Evolutionary conservation across 179 eudicot genomes (phyloP), one percentile per base, ranked within the genome.

Genomic region (Carnegiea gigantea): DNA sequence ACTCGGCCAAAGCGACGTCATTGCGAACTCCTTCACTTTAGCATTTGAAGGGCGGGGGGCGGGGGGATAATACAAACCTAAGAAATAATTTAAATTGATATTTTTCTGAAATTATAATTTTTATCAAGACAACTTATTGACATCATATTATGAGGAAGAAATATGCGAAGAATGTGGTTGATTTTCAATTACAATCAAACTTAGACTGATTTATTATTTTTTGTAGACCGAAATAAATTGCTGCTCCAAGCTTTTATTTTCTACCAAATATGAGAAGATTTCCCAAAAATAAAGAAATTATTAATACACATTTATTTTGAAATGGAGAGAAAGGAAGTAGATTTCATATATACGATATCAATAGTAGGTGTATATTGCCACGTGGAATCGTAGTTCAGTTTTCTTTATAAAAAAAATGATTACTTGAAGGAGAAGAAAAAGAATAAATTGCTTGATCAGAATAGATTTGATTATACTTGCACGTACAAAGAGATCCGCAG

Each of bases 1-100:
- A 57, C 62, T 57, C 62, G 62, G 62, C 62, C 62, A 57, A 57
- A 57, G 62, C 62, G n/a, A 57, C 62, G n/a, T n/a, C n/a, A n/a
- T n/a, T n/a, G n/a, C n/a, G n/a, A n/a, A n/a, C n/a, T n/a, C n/a
- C n/a, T n/a, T n/a, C n/a, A n/a, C n/a, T n/a, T n/a, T n/a, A n/a
- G n/a, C n/a, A n/a, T n/a, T n/a, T n/a, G n/a, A n/a, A n/a, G 30
- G 30, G 30, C 0, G 30, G 30, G 30, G 30, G 30, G 30, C 30
- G 0, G 30, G 30, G 1, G 30, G 30, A 28, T 28, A 28, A 28
- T 28, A 28, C 30, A 28, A 28, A 28, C 30, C 30, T 28, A 28
- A 28, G 30, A 28, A 28, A 33, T 33, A 33, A 33, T 33, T 28
- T 28, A 1, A 49, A 49, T 0, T 6, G 53, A 49, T 49, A 13